Base-by-base conservation (phyloP, 768 basidiomycete species). In the Cubamyces lactineus region DNA sequence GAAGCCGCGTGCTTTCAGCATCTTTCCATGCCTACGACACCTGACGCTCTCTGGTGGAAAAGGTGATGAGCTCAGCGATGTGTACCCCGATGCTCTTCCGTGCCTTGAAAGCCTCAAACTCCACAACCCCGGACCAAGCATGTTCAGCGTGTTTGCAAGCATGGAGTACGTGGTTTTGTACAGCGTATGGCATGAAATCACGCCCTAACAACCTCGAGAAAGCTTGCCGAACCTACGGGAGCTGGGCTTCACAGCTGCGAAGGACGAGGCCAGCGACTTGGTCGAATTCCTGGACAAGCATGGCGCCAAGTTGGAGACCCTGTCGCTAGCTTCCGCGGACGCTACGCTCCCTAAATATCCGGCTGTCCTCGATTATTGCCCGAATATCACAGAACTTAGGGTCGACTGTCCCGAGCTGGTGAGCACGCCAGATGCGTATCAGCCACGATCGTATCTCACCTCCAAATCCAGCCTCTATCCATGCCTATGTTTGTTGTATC, bases 211-310 rank as follows among this genome's bases (percentile, higher is more conserved):
- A 13, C 45, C 8, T 17, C 17, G 17, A 19, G 34, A 19, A 17
- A 59, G 57, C n/a, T 48, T 59, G 11, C 57, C 57, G 5, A 40
- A 23, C 9, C 49, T 59, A 5, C 57, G 57, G 2, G 49, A 59
- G 41, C 21, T 59, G 13, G 26, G 42, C 26, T 51, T 43, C 57
- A 59, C 26, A 17, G 21, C 17, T 1, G 49, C 9, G 15, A 3
- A 15, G 5, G 9, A 34, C 34, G 34, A 34, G 34, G 42, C 41
- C 3, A 26, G n/a, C 2, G 49, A 38, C 17, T 26, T 21, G 13
- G 11, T 13, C 0, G 57, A 52, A 1, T 59, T 59, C 19, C 41
- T 59, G n/a, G 19, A 42, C n/a, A 43, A 11, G 3, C 57, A 59
- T n/a, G 57, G 57, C 12, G 41, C 40, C 12, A 59, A 59, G 50